Percentiles rank a stretch among this genome's conserved stretches.
Evolutionary conservation across 257 asterid species (phyloP).

Genomic region (Solanum phureja): DNA sequence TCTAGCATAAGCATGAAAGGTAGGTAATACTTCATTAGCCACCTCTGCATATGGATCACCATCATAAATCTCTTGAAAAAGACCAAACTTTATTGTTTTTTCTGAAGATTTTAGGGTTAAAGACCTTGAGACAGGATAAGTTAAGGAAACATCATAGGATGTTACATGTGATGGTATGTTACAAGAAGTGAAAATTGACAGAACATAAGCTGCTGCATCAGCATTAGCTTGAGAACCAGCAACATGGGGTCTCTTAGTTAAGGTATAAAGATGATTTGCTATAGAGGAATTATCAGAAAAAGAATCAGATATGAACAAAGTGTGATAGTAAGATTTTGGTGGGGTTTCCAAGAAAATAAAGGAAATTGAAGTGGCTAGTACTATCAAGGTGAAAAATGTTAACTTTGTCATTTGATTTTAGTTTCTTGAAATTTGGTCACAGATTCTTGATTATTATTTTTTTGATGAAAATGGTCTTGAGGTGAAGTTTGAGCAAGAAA

Average conservation of each 20-base stretch:
- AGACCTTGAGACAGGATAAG: constrained; percentile 62
- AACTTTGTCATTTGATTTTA: constrained; percentile 17
- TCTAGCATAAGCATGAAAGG: constrained; percentile 67
- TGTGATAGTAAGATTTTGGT: constrained; percentile 42
- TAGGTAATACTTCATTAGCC: constrained; percentile 41
- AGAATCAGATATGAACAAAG: constrained; percentile 44
- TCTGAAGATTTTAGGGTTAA: constrained; percentile 24
- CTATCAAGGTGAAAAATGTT: constrained; percentile 19
- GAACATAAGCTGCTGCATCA: constrained; percentile 64
- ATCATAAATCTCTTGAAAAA: constrained; percentile 39
- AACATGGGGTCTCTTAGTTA: constrained; percentile 70
- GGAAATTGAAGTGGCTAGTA: constrained; percentile 24
- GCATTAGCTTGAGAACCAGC: constrained; percentile 79
- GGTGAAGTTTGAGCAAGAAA: not conserved
- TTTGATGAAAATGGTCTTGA: not conserved
- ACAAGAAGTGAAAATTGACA: constrained; percentile 50
- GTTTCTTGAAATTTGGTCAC: not conserved
- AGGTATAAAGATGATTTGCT: constrained; percentile 48
- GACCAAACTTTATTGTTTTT: constrained; percentile 36
- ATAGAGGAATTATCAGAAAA: constrained; percentile 42
- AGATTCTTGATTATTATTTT: not conserved
- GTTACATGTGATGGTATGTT: constrained; percentile 29
- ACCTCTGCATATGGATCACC: constrained; percentile 57
- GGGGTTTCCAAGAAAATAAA: constrained; percentile 18
- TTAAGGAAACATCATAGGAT: constrained; percentile 47